These are phyloP conservation scores for Esteya vermicola DNA, from an alignment of 2,329 filamentous ascomycete species.

Conservation along the genomic window DNA sequence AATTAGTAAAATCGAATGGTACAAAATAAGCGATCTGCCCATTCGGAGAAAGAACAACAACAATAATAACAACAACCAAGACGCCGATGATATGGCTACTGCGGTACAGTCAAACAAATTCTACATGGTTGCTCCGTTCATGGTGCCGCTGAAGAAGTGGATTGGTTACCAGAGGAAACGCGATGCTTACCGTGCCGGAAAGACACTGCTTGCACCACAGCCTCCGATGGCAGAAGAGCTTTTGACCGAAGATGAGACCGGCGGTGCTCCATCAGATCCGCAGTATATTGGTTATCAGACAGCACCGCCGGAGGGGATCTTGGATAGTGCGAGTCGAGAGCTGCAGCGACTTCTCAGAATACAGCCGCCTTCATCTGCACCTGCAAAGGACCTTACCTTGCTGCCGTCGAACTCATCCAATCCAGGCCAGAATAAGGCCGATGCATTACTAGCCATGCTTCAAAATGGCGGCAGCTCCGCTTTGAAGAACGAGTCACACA, in stretches of 20 bases:
- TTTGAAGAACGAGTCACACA: slow-evolving; percentile 17
- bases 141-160: slow-evolving; percentile 78
- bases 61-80: slow-evolving; percentile 48
- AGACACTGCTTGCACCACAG: slow-evolving; percentile 25
- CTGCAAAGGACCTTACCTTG: too few relatives aligned
- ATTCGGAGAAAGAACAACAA: too few relatives aligned
- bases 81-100: slow-evolving; percentile 40
- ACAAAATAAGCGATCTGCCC: slow-evolving; percentile 75
- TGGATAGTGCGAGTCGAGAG: slow-evolving; percentile 36
- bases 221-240: slow-evolving; percentile 34
- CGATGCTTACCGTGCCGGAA: slow-evolving; percentile 35
- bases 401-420: slow-evolving; percentile 1
- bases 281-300: slow-evolving; percentile 15
- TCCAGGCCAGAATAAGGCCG: slow-evolving; percentile 28
- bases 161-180: slow-evolving; percentile 69
- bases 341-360: slow-evolving; percentile 41
- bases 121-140: slow-evolving; percentile 94
- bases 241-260: slow-evolving; percentile 48
- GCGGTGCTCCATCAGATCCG: slow-evolving; percentile 24
- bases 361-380: slow-evolving; percentile 28
- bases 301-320: slow-evolving; percentile 27
- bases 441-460: slow-evolving; percentile 38
- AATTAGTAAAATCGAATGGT: slow-evolving; percentile 96
- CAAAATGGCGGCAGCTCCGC: slow-evolving; percentile 16
- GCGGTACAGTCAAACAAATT: slow-evolving; percentile 67